These are phyloP conservation scores for Zymoseptoria crescenta DNA, from an alignment of 2,329 filamentous ascomycete genomes.

Conservation along the genomic window DNA sequence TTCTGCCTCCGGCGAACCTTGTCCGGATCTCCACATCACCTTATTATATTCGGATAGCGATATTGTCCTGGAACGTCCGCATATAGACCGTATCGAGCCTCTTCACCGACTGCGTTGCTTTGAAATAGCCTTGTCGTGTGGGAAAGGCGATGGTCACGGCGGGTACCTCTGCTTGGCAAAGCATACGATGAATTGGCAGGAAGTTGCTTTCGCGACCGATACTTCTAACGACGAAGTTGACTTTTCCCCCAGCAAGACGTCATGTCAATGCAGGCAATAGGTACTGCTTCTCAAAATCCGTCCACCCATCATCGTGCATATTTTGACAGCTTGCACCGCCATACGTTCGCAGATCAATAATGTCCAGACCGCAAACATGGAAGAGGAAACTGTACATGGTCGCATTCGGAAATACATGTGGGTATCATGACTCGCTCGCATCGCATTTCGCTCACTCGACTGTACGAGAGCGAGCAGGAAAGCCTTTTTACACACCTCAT, in stretches of 20 bases:
- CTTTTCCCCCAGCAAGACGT: too few species aligned
- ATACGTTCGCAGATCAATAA: too few species aligned
- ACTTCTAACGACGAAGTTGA: too few species aligned
- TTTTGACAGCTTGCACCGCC: too few species aligned
- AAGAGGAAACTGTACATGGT: neutral
- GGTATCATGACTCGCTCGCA: neutral
- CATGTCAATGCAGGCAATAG: too few species aligned
- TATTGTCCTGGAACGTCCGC: neutral
- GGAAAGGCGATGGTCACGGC: neutral
- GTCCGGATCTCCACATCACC: neutral
- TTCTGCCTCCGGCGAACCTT: neutral
- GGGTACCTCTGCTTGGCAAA: too few species aligned
- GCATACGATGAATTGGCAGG: too few species aligned
- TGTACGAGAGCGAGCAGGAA: neutral
- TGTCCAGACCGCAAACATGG: neutral
- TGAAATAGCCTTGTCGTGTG: neutral
- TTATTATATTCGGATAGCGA: neutral
- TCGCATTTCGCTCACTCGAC: neutral
- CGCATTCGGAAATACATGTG: neutral
- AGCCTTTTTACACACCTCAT: neutral
- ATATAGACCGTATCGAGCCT: neutral
- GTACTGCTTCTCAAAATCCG: too few species aligned
- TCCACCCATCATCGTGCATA: too few species aligned
- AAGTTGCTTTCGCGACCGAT: too few species aligned
- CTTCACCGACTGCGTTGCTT: neutral